Base-by-base conservation (phyloP, 2,329 filamentous ascomycete genomes). In the Graphilbum sp. region DNA sequence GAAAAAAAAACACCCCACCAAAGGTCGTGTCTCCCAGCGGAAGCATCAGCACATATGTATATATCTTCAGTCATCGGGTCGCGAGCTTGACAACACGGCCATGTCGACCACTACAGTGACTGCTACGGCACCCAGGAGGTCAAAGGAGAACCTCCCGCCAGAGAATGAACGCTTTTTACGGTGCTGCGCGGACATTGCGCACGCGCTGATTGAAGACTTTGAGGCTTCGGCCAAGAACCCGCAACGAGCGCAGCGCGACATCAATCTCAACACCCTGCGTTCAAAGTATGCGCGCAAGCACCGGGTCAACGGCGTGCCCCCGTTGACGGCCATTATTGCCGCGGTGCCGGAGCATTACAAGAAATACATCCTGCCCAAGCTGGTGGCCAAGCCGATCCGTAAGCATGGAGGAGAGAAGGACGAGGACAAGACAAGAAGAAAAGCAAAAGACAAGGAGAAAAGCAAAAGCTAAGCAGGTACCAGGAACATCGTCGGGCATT, bases 321-420 rank as follows among this genome's bases (percentile, higher is more conserved):
- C 92, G 20, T 64, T 98, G 46, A 96, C 88, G 9, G 88, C 90
- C 43, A 98, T 98, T 53, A 96, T 98, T 53, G 85, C 90, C 39
- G 90, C 90, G 10, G 88, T 98, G 27, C 92, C 92, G n/a, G 90
- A 98, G 56, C 87, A 96, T 57, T 95, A 96, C 64, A 98, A 96
- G 67, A 98, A 96, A 63, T 96, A 96, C 52, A 95, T 98, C 44
- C 62, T 96, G 44, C 90, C 87, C 17, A 94, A 94, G 61, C 66
- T 98, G 45, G 86, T 98, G 49, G 90, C 92, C 20, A 98, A 98
- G 60, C 90, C 90, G 2, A 96, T 98, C 43, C 72, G 83, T 80
- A 68, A 51, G 69, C 63, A 31, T n/a, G n/a, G 31, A 39, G 35
- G 21, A 24, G 21, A 24, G 21, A 24, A 24, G 21, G 21, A 24